Evolutionary conservation across 106 monocot genomes (phyloP).

Genomic region (Dendrobium huoshanense): DNA sequence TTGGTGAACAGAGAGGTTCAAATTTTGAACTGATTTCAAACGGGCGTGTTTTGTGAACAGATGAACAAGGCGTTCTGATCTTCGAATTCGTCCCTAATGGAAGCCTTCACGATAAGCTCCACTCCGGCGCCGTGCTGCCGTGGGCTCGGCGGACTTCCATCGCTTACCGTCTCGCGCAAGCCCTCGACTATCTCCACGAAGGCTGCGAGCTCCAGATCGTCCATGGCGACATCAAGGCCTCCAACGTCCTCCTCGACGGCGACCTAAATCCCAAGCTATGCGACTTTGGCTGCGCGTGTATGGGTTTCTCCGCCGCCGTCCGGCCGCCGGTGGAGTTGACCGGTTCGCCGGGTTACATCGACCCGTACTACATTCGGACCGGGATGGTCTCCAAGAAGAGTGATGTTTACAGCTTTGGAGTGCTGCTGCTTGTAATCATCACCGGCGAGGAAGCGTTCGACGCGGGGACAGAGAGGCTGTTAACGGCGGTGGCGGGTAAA

Average conservation of each 20-base stretch:
- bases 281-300: conserved; percentile 66
- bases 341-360: conserved; percentile 53
- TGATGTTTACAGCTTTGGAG: conserved; percentile 82
- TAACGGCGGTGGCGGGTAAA: conserved; percentile 20
- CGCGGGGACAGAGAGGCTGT: not conserved
- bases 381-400: conserved; percentile 54
- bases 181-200: conserved; percentile 69
- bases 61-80: conserved; percentile 35
- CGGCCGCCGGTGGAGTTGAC: conserved; percentile 17
- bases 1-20: not conserved
- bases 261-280: conserved; percentile 42
- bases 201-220: conserved; percentile 49
- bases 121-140: conserved; percentile 23
- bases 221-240: conserved; percentile 67
- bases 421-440: conserved; percentile 56
- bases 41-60: not conserved
- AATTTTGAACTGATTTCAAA: not conserved
- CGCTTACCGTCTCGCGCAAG: conserved; percentile 37
- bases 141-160: conserved; percentile 47
- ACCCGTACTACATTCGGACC: conserved; percentile 51
- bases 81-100: conserved; percentile 67
- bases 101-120: conserved; percentile 71
- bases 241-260: conserved; percentile 61
- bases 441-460: conserved; percentile 36
- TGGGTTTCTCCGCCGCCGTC: conserved; percentile 60